Base-by-base conservation (phyloP, 306 rosid genomes). In the Vigna trinervia region DNA sequence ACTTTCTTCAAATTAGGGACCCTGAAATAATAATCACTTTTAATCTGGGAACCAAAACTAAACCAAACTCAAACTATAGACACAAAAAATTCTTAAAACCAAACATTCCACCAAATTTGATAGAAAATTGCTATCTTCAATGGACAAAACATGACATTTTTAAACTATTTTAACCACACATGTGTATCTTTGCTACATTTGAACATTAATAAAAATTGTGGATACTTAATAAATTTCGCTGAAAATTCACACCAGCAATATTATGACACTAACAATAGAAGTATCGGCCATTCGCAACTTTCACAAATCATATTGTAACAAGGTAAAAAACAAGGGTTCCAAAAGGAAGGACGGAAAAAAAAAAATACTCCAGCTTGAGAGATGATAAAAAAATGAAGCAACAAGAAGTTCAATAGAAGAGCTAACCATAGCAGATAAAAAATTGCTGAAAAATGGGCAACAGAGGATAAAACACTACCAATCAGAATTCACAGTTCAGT, bases 261-360 rank as follows among this genome's bases (percentile, higher is more conserved):
- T 54, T 56, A 54, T 39, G 73, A 69, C 50, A 71, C 22, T 38
- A 52, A 43, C 69, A 10, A 63, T 38, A 32, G 11, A 46, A 70
- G 53, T 15, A 80, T 47, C 45, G 26, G 57, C 30, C 36, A 26
- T 76, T 76, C 36, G 14, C 76, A 45, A 75, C 69, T 51, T 70
- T 32, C 71, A 48, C 50, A 32, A 32, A 50, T 58, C 53, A 78
- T 12, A 11, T 4, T 5, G 14, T 38, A 46, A 38, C n/a, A 62
- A 14, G 4, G 2, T 6, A 26, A 61, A 26, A 69, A 81, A 51
- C 39, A 62, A 34, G 47, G 46, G 66, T 76, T 69, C 14, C 26
- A 52, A 41, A 32, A 54, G 38, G 36, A 20, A 5, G 26, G 41
- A 39, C 61, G 15, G 19, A 17, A 23, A 34, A 41, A 28, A 7